A percentile compares a stretch with the other conserved stretches of the same genome.
Evolutionary conservation across 1,139 yeast genomes (phyloP).

Genomic region (Zygosaccharomyces pseudobailii): DNA sequence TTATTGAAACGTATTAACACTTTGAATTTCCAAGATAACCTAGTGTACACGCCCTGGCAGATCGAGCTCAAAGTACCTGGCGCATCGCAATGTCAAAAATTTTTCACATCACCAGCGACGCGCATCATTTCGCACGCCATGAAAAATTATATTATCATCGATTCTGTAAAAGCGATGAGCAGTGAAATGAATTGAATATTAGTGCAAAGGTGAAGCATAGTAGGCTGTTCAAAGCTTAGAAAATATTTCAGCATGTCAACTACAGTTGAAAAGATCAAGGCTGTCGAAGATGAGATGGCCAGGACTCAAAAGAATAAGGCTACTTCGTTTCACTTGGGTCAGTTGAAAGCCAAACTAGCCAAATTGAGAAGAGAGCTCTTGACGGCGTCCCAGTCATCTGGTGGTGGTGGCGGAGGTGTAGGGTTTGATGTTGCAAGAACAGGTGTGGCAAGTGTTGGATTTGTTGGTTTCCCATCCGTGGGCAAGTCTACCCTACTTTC

Average conservation of each 20-base stretch:
- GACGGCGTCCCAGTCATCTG: slow-evolving; percentile 70
- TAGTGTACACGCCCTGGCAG: background rate
- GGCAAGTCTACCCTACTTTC: slow-evolving; percentile 87
- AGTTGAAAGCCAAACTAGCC: slow-evolving; percentile 92
- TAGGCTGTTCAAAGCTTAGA: background rate
- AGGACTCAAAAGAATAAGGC: slow-evolving; percentile 93
- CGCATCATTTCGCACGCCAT: slow-evolving; percentile 1
- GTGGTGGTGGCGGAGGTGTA: slow-evolving; percentile 82
- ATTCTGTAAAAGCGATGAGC: background rate
- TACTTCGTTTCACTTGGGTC: slow-evolving; percentile 94
- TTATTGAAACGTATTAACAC: background rate
- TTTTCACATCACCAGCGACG: slow-evolving; percentile 12
- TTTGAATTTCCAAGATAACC: background rate
- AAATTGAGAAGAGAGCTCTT: slow-evolving; percentile 87
- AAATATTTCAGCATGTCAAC: slow-evolving; percentile 50
- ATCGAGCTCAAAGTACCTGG: background rate
- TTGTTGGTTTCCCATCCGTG: slow-evolving; percentile 98
- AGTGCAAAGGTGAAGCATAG: background rate
- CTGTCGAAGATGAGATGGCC: slow-evolving; percentile 94
- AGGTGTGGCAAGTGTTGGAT: slow-evolving; percentile 95
- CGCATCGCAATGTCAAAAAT: slow-evolving; percentile 12
- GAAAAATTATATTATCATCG: background rate
- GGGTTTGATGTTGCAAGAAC: slow-evolving; percentile 98
- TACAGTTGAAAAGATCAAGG: slow-evolving; percentile 82
- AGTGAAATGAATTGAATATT: slow-evolving; percentile 3